Base-by-base conservation (phyloP, 164 flowering plant species). In the Magnolia changhungtana region DNA sequence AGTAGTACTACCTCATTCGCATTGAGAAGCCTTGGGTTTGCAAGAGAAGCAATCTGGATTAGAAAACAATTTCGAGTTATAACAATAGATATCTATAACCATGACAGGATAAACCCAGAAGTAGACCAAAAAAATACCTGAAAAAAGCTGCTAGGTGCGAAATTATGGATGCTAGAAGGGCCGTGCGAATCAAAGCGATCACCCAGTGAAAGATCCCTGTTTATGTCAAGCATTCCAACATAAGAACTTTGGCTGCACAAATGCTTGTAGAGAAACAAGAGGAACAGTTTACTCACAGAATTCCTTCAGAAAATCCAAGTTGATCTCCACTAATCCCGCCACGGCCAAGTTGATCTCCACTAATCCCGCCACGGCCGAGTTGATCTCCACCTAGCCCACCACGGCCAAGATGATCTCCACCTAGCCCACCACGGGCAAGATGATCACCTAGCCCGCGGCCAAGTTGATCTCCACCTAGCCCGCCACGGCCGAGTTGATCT, bases 111-210 rank as follows among this genome's bases (percentile, higher is more conserved):
- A 24, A 50, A 49, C 27, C 27, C 8, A 13, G n/a, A 29, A 68
- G 71, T 6, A 68, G 51, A 45, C 16, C 7, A 68, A 37, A 14
- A 18, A 68, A 11, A 16, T 6, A 75, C 77, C 72, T 75, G 77
- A 67, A 75, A 75, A 52, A 75, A 75, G 69, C 52, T 75, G 63
- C 51, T 67, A 23, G 71, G 50, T 13, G 61, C 72, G 51, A 75
- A 75, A 75, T 27, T 75, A 50, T 71, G 65, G 20, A 75, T 67
- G 61, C 72, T 71, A 52, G 72, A 24, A 51, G 77, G 52, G 63
- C 71, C 77, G 23, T 75, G 71, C 18, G 77, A 51, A 18, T 75
- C 77, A 67, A 75, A 75, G 50, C 67, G 77, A 52, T 75, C 77
- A 14, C 77, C 77, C 71, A 75, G 52, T 52, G 77, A 75, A 23